These are phyloP conservation scores for Xylaria venustula DNA, from an alignment of 495 filamentous ascomycete genomes.

Conservation along the genomic window DNA sequence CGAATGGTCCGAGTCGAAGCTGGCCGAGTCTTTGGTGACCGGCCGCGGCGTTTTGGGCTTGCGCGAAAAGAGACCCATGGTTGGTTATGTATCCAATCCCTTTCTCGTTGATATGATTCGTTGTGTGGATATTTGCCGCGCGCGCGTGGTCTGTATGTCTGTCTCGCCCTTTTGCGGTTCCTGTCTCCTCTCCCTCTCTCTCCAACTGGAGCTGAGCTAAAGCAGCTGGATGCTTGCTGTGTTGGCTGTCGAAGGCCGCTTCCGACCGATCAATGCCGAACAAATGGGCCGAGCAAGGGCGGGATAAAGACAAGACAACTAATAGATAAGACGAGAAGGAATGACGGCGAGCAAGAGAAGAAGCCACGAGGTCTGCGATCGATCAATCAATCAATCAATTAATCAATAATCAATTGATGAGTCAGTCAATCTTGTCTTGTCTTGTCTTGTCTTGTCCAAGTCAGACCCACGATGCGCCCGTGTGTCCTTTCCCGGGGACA, in stretches of 20 bases:
- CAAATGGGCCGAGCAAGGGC: conserved; percentile 1
- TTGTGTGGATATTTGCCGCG: background rate
- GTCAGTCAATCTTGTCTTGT: too few species aligned
- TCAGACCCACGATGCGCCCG: background rate
- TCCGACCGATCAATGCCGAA: conserved; percentile 10
- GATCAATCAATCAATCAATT: background rate
- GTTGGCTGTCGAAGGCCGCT: conserved; percentile 9
- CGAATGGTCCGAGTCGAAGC: conserved; percentile 36
- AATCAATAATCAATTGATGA: too few species aligned
- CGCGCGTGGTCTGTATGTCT: background rate
- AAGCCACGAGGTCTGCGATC: background rate
- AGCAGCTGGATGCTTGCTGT: background rate
- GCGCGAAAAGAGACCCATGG: conserved; percentile 53
- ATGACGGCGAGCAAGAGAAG: background rate
- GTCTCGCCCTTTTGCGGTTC: background rate
- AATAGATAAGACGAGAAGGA: background rate
- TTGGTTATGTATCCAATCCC: background rate
- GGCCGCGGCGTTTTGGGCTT: conserved; percentile 48
- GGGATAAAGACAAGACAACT: too few species aligned
- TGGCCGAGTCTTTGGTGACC: conserved; percentile 33
- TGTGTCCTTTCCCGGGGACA: too few species aligned
- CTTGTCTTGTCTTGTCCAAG: too few species aligned
- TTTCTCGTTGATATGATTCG: background rate
- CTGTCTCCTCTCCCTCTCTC: background rate
- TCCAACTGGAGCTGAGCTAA: background rate